A percentile compares a stretch with the other conserved stretches of the same genome.
phyloP scores from a whole-genome alignment of 2,329 filamentous ascomycete species.

The Endocalyx cinctus region DNA sequence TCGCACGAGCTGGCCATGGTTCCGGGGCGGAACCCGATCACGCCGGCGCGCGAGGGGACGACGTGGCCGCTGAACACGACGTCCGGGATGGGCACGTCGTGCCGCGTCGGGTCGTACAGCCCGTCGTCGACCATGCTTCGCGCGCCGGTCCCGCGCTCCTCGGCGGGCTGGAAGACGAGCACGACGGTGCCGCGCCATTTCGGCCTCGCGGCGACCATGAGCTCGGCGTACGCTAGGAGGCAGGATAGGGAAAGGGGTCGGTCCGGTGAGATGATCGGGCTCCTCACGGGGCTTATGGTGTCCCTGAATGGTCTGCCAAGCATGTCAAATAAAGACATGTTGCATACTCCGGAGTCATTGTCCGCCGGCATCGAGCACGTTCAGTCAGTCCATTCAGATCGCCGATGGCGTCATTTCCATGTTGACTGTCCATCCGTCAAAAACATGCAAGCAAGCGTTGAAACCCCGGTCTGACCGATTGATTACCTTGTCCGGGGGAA shows the following conservation, averaged over 20 bases:
- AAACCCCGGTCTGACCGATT: neutral
- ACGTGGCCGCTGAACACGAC: slow-evolving; percentile 34
- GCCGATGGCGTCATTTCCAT: neutral
- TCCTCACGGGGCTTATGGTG: neutral
- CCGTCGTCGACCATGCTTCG: slow-evolving; percentile 34
- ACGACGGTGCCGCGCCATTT: slow-evolving; percentile 60
- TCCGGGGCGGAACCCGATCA: slow-evolving; percentile 20
- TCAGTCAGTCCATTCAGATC: neutral
- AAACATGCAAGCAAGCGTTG: neutral
- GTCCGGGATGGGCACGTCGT: slow-evolving; percentile 26
- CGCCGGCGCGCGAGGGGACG: slow-evolving; percentile 26
- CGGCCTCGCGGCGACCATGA: slow-evolving; percentile 38
- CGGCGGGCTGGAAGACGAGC: slow-evolving; percentile 62
- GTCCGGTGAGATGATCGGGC: neutral
- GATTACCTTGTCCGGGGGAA: neutral
- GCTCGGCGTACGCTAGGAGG: too few relatives aligned
- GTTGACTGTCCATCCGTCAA: neutral
- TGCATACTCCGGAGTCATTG: neutral
- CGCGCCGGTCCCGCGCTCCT: slow-evolving; percentile 60
- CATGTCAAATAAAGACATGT: neutral
- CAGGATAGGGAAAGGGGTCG: too few relatives aligned
- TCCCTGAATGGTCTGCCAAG: neutral
- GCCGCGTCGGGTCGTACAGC: slow-evolving; percentile 20
- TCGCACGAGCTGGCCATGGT: slow-evolving; percentile 22
- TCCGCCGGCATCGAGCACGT: neutral